Conservation (phyloP, 2,329 filamentous ascomycete species). For the Zymoseptoria brevis region DNA sequence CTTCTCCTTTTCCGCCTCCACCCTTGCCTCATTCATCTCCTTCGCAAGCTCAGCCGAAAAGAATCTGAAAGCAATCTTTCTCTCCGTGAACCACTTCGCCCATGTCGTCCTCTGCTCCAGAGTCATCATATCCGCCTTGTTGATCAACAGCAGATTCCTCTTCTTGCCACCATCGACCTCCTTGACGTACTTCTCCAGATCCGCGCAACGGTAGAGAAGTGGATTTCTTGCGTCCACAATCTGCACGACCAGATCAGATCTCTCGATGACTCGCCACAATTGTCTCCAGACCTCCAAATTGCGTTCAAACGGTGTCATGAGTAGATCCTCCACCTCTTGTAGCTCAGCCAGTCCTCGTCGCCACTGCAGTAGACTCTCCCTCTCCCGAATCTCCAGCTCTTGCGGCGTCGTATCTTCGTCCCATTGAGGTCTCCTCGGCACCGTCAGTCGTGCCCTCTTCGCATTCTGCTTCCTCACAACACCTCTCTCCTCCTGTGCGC, state of each 20-base stretch:
- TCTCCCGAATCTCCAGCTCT: constrained; percentile 71
- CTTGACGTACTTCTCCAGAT: constrained; percentile 89
- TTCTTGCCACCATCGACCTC: constrained; percentile 64
- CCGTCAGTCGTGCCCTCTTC: constrained; percentile 72
- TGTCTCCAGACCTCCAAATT: constrained; percentile 98
- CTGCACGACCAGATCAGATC: constrained; percentile 90
- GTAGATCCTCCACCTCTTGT: constrained; percentile 84
- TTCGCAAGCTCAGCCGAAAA: constrained; percentile 92
- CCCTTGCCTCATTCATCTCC: constrained; percentile 69
- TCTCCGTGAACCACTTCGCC: constrained; percentile 76
- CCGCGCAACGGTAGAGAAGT: constrained; percentile 85
- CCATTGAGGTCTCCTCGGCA: constrained; percentile 85
- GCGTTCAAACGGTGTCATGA: constrained; percentile 96
- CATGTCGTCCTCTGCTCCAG: constrained; percentile 70
- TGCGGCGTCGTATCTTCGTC: constrained; percentile 74
- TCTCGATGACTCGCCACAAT: constrained; percentile 94
- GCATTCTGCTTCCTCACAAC: constrained; percentile 73
- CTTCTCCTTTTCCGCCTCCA: constrained; percentile 37
- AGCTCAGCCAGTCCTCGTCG: constrained; percentile 82
- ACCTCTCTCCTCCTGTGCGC: constrained; percentile 71
- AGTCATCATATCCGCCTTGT: constrained; percentile 99
- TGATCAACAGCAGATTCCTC: constrained; percentile 88
- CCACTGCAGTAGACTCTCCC: constrained; percentile 78
- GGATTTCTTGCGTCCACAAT: constrained; percentile 97
- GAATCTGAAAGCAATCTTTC: constrained; percentile 84